Conservation (phyloP, 2,329 filamentous ascomycete species). For the Hirsutella thompsonii region DNA sequence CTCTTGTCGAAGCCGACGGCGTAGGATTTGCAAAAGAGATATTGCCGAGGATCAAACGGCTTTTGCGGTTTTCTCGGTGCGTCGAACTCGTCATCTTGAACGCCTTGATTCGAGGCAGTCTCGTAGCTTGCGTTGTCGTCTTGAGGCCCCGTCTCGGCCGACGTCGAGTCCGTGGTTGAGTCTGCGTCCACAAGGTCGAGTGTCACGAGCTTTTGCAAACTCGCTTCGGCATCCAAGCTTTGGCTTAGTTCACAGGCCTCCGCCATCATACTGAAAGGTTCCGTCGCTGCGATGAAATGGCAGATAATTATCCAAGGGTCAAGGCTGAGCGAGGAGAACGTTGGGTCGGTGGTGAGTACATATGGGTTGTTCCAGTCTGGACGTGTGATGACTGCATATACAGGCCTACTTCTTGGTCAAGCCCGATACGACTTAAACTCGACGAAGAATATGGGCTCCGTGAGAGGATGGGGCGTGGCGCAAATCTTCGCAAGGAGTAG, state of each 20-base stretch:
- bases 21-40: constrained; percentile 27
- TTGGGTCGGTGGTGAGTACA: background rate
- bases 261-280: no score
- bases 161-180: background rate
- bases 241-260: no score
- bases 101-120: background rate
- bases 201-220: no score
- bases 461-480: no score
- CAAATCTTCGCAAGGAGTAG: no score
- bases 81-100: background rate
- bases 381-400: background rate
- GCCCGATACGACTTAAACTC: background rate
- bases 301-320: background rate
- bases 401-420: background rate
- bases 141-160: no score
- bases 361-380: background rate
- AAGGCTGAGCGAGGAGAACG: no score
- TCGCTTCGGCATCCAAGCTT: no score
- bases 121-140: background rate
- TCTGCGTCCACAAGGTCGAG: no score
- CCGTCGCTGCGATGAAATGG: no score
- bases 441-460: background rate
- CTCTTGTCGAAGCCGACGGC: constrained; percentile 21
- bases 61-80: background rate
- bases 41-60: constrained; percentile 16